These are phyloP conservation scores for Metschnikowia santaceciliae DNA, from an alignment of 805 yeast species.

Conservation along the genomic window DNA sequence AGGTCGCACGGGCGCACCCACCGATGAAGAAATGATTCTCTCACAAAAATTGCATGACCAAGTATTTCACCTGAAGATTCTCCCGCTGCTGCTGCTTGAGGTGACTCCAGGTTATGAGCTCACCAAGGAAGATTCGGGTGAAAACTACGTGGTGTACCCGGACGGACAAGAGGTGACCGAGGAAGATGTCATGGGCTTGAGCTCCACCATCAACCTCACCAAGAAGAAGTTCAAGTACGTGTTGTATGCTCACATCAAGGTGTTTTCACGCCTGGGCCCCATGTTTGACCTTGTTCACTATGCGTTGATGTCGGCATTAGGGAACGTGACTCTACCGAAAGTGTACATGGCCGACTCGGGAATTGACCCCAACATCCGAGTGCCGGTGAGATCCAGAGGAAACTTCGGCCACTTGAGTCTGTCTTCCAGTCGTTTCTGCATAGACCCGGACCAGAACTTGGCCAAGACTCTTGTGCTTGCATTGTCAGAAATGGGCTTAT, in stretches of 20 bases:
- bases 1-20: constrained; percentile 76
- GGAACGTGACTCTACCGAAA: constrained; percentile 58
- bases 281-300: constrained; percentile 73
- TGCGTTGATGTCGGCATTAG: constrained; percentile 60
- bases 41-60: constrained; percentile 64
- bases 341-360: constrained; percentile 58
- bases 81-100: constrained; percentile 27
- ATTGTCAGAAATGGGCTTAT: constrained; percentile 35
- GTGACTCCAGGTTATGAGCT: constrained; percentile 18
- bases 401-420: constrained; percentile 47
- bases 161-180: constrained; percentile 43
- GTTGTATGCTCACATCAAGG: constrained; percentile 68
- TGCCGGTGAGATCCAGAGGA: constrained; percentile 51
- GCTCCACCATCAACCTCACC: constrained; percentile 17
- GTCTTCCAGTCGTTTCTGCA: constrained; percentile 34
- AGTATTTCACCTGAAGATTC: constrained; percentile 52
- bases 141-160: constrained; percentile 43
- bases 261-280: constrained; percentile 80
- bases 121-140: constrained; percentile 15
- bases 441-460: constrained; percentile 43
- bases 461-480: constrained; percentile 38
- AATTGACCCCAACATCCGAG: constrained; percentile 47
- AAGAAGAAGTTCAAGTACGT: constrained; percentile 38
- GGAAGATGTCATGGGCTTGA: constrained; percentile 21
- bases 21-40: constrained; percentile 77